Conservation (phyloP, 768 basidiomycete genomes). For the Boletus rex-veris region DNA sequence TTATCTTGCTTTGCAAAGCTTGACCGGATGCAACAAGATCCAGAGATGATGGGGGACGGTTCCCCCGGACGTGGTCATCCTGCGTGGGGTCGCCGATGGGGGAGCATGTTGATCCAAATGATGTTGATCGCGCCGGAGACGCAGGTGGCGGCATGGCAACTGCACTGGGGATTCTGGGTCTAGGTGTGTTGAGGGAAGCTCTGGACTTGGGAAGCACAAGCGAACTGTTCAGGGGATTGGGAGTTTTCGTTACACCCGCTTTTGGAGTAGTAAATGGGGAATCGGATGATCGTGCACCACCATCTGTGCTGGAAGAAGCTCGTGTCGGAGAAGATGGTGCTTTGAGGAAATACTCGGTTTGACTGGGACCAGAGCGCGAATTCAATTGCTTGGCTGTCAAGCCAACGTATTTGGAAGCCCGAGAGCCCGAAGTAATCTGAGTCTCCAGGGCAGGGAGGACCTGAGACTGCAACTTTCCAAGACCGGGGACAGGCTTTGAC, state of each 20-base stretch:
- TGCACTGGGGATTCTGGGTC: constrained; percentile 66
- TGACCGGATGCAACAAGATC: constrained; percentile 41
- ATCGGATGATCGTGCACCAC: constrained; percentile 33
- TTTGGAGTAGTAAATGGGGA: constrained; percentile 74
- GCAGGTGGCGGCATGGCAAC: constrained; percentile 80
- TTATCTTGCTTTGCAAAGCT: constrained; percentile 49
- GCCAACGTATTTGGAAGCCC: constrained; percentile 79
- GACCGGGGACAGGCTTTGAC: constrained; percentile 30
- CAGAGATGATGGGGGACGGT: constrained; percentile 23
- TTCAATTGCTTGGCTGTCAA: constrained; percentile 82
- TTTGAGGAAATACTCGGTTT: constrained; percentile 21
- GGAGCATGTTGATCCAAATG: constrained; percentile 37
- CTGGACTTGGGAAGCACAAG: constrained; percentile 28
- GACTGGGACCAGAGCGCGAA: constrained; percentile 33
- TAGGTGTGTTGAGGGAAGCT: constrained; percentile 47
- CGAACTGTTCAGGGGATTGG: constrained; percentile 9
- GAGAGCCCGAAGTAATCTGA: constrained; percentile 74
- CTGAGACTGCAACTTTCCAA: constrained; percentile 33
- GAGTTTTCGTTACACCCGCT: constrained; percentile 37
- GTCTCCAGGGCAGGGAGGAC: constrained; percentile 26
- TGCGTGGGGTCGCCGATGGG: constrained; percentile 31
- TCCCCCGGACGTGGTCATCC: constrained; percentile 8
- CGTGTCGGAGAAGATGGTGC: constrained; percentile 37
- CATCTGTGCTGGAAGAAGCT: constrained; percentile 36
- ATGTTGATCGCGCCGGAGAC: constrained; percentile 46